Percentiles rank a stretch among this genome's conserved stretches.
Evolutionary conservation across 169 alveolate genomes (phyloP).

Genomic region (Plasmodium yoelii): DNA sequence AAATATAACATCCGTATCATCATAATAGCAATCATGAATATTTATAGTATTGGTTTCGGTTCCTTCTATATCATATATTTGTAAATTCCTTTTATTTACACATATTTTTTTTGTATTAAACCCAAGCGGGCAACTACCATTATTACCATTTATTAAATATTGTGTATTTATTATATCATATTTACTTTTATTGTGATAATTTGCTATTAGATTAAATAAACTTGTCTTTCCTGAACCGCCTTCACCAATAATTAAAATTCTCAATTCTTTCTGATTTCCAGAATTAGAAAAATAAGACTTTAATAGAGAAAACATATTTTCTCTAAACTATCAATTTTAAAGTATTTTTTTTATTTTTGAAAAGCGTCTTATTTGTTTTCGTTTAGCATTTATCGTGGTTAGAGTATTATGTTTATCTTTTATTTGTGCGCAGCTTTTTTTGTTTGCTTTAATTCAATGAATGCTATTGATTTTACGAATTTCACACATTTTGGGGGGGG

Average conservation of each 20-base stretch:
- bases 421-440: not conserved
- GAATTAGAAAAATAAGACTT: constrained; percentile 61
- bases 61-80: constrained; percentile 73
- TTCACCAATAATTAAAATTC: constrained; percentile 69
- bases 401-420: not conserved
- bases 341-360: not conserved
- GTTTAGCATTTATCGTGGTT: not conserved
- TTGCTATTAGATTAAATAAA: constrained; percentile 58
- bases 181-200: constrained; percentile 58
- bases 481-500: too few species aligned
- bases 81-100: constrained; percentile 35
- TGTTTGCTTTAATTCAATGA: too few species aligned
- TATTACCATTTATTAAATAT: not conserved
- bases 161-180: constrained; percentile 52
- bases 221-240: constrained; percentile 65
- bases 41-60: constrained; percentile 46
- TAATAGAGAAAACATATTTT: constrained; percentile 59
- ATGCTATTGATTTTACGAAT: too few species aligned
- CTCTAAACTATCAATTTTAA: not conserved
- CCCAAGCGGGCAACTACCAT: constrained; percentile 61
- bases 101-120: constrained; percentile 62
- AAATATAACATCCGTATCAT: constrained; percentile 64
- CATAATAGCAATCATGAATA: constrained; percentile 71
- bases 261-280: constrained; percentile 32
- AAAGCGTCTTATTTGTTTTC: not conserved